Percentiles rank a stretch among this genome's conserved stretches.
Conservation (phyloP, 2,329 filamentous ascomycete species). For the Pestalotiopsis fici region DNA sequence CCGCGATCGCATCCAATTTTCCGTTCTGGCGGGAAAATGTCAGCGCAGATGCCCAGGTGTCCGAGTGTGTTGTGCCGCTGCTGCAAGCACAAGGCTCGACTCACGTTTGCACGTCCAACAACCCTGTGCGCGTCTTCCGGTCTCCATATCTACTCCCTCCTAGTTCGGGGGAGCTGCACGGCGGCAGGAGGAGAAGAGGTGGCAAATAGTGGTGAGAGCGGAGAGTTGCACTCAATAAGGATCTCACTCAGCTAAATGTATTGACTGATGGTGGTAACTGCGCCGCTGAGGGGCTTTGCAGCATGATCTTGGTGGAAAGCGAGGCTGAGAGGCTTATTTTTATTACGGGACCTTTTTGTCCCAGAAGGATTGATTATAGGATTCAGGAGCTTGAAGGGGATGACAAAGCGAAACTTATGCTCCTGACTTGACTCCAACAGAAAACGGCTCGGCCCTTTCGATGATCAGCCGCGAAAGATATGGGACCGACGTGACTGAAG, state of each 20-base stretch:
- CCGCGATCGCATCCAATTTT: conserved; percentile 49
- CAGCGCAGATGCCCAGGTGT: background rate
- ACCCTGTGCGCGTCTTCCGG: conserved; percentile 33
- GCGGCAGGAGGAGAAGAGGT: background rate
- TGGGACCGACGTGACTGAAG: background rate
- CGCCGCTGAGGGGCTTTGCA: background rate
- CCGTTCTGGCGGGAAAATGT: conserved; percentile 33
- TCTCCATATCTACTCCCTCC: conserved; percentile 23
- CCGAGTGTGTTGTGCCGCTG: background rate
- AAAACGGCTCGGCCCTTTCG: background rate
- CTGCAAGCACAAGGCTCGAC: conserved; percentile 7
- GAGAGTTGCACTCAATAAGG: background rate
- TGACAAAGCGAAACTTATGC: background rate
- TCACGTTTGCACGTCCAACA: conserved; percentile 47
- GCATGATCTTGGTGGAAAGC: background rate
- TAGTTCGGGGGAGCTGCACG: background rate
- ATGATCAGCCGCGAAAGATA: conserved; percentile 2
- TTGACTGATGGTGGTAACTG: background rate
- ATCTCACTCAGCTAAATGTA: background rate
- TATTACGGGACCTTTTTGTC: background rate
- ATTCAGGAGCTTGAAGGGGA: background rate
- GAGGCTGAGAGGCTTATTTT: background rate
- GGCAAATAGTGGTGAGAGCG: background rate
- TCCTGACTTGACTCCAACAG: background rate
- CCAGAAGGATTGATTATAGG: background rate